Evolutionary conservation across 225 moss, liverwort and hornwort species (phyloP).

Genomic region (Pseudoscleropodium purum): DNA sequence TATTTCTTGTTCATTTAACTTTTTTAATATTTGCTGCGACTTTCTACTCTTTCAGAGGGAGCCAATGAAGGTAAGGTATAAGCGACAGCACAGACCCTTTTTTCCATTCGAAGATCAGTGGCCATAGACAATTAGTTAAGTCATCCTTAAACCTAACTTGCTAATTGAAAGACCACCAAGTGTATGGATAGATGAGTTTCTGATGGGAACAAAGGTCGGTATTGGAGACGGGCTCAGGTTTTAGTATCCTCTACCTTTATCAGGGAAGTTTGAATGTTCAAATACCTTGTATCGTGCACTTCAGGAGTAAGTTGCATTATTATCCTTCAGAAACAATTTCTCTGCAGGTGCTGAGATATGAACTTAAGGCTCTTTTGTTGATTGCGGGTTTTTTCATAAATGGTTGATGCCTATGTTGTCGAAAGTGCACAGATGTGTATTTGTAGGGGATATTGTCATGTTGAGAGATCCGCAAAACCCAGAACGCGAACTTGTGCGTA

Average conservation of each 20-base stretch:
- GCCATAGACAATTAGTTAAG: neutral
- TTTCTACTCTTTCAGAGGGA: neutral
- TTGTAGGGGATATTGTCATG: conserved; percentile 96
- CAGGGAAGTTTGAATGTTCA: neutral
- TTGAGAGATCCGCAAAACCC: conserved; percentile 88
- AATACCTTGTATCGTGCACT: neutral
- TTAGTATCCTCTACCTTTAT: neutral
- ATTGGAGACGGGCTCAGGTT: neutral
- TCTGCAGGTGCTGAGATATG: neutral
- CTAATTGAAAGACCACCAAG: neutral
- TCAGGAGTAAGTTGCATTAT: neutral
- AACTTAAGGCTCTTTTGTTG: neutral
- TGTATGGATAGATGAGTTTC: neutral
- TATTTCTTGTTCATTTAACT: neutral
- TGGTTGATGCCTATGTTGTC: neutral
- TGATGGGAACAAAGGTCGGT: neutral
- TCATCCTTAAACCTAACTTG: neutral
- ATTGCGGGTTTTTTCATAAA: neutral
- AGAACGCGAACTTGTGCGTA: conserved; percentile 69
- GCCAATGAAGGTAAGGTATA: neutral
- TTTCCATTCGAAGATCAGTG: neutral
- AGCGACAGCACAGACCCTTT: neutral
- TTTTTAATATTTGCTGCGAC: neutral
- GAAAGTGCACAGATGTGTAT: conserved; percentile 70
- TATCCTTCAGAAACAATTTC: neutral